Conservation (phyloP, 805 yeast species). For the Lipomyces yamanashiensis region DNA sequence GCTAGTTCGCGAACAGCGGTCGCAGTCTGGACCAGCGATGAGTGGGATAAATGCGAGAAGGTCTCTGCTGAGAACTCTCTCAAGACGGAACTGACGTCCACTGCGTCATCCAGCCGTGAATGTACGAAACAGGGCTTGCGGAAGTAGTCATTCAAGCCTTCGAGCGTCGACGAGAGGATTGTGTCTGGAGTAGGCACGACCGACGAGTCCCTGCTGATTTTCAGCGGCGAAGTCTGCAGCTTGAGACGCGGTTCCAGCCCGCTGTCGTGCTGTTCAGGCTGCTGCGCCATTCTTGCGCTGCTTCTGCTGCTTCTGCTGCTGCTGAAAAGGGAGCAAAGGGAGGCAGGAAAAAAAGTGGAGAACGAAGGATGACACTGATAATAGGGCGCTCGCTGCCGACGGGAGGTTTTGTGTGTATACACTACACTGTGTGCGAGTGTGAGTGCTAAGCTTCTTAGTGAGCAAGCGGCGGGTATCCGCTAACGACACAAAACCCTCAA, state of each 20-base stretch:
- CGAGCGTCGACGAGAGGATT: slow-evolving; percentile 12
- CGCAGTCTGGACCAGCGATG: slow-evolving; percentile 40
- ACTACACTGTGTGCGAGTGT: too few species aligned
- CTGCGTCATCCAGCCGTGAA: slow-evolving; percentile 33
- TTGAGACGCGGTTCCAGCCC: background rate
- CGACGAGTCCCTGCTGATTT: background rate
- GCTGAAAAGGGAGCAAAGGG: too few species aligned
- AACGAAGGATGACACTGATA: too few species aligned
- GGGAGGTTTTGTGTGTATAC: too few species aligned
- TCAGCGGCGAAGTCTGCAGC: background rate
- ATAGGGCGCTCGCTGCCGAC: too few species aligned
- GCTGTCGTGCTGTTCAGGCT: background rate
- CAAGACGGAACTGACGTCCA: slow-evolving; percentile 28
- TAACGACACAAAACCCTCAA: too few species aligned
- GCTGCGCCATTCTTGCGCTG: background rate
- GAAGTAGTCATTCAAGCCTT: slow-evolving; percentile 22
- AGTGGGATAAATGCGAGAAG: slow-evolving; percentile 30
- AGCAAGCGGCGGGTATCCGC: too few species aligned
- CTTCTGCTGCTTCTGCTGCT: background rate
- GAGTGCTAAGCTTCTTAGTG: too few species aligned
- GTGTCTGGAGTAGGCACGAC: slow-evolving; percentile 2
- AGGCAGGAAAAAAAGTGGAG: too few species aligned
- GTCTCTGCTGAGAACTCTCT: slow-evolving; percentile 23
- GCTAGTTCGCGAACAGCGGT: slow-evolving; percentile 43
- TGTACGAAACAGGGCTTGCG: slow-evolving; percentile 36